phyloP scores from a whole-genome alignment of 2,329 filamentous ascomycete genomes.

The Scedosporium dehoogii region DNA sequence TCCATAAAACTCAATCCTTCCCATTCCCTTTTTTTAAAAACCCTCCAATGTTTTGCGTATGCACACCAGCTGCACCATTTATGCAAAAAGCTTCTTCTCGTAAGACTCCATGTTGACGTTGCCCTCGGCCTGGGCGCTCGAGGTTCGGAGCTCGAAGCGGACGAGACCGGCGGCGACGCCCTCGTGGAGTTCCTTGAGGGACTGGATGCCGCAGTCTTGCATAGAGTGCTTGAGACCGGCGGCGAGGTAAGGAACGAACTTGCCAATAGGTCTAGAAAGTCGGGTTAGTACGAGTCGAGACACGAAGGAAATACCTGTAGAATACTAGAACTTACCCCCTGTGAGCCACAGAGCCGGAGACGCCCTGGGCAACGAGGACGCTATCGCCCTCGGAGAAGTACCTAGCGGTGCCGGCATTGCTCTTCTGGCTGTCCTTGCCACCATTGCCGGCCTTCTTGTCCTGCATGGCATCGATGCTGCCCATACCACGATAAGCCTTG shows the following conservation, averaged over 20 bases:
- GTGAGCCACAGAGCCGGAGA: conserved; percentile 76
- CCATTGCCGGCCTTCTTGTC: conserved; percentile 87
- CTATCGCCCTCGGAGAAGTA: conserved; percentile 98
- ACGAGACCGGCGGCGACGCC: conserved; percentile 65
- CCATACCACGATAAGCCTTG: conserved; percentile 99
- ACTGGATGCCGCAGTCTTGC: conserved; percentile 87
- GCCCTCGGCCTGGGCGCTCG: conserved; percentile 91
- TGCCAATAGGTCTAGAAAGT: conserved; percentile 62
- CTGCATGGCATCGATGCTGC: conserved; percentile 98
- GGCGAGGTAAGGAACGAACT: conserved; percentile 92
- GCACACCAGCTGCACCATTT: conserved; percentile 17
- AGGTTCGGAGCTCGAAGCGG: conserved; percentile 88
- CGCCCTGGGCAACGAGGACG: conserved; percentile 91
- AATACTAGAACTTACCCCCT: conserved; percentile 41
- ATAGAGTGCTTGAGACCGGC: conserved; percentile 95
- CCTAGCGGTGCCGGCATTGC: conserved; percentile 90
- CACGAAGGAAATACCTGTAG: neutral
- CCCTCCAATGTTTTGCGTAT: neutral
- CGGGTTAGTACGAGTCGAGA: conserved; percentile 16
- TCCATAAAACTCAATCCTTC: neutral
- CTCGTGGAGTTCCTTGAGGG: conserved; percentile 65
- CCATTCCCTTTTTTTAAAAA: too few relatives aligned
- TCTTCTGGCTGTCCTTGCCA: conserved; percentile 61
- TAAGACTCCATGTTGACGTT: conserved; percentile 98
- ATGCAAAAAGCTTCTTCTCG: conserved; percentile 99